Percentiles rank a stretch among this genome's conserved stretches.
phyloP scores from a whole-genome alignment of 2,329 filamentous ascomycete genomes.

The Aspergillus quadricinctus region DNA sequence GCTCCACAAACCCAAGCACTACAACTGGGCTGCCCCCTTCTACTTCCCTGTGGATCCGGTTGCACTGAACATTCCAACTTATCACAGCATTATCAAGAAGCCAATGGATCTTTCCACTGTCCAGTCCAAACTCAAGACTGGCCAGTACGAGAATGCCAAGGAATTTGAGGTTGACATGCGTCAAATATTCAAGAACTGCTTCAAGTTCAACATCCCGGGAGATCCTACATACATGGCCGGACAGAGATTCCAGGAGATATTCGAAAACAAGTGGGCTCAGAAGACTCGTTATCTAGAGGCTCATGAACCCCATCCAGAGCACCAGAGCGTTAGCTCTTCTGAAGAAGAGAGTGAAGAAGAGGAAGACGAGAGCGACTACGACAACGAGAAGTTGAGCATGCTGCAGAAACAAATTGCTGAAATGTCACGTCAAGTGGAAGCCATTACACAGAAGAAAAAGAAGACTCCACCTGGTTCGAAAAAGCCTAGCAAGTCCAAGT shows the following conservation, averaged over 20 bases:
- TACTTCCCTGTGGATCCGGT: slow-evolving; percentile 85
- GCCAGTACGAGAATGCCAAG: slow-evolving; percentile 74
- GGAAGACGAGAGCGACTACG: slow-evolving; percentile 62
- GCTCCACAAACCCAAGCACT: slow-evolving; percentile 69
- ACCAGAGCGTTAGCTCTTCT: slow-evolving; percentile 60
- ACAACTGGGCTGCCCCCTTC: slow-evolving; percentile 67
- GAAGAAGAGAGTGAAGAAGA: slow-evolving; percentile 71
- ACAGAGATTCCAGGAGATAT: slow-evolving; percentile 68
- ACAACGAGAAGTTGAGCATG: slow-evolving; percentile 59
- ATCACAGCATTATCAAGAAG: slow-evolving; percentile 90
- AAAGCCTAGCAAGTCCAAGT: slow-evolving; percentile 39
- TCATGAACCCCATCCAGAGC: slow-evolving; percentile 63
- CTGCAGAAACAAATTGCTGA: slow-evolving; percentile 69
- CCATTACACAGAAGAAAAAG: slow-evolving; percentile 57
- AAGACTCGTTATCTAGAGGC: slow-evolving; percentile 78
- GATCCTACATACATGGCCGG: slow-evolving; percentile 71
- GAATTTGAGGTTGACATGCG: slow-evolving; percentile 82
- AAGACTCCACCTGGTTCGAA: slow-evolving; percentile 50
- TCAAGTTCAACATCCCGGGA: slow-evolving; percentile 79
- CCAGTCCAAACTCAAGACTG: slow-evolving; percentile 67
- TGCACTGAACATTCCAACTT: slow-evolving; percentile 86
- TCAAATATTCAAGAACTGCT: slow-evolving; percentile 84
- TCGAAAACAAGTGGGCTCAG: slow-evolving; percentile 68
- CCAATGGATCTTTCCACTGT: slow-evolving; percentile 95
- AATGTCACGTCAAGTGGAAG: slow-evolving; percentile 63